A percentile compares a stretch with the other conserved stretches of the same genome.
These are phyloP conservation scores for Trametes gibbosa DNA, from an alignment of 768 basidiomycete species.

Conservation along the genomic window DNA sequence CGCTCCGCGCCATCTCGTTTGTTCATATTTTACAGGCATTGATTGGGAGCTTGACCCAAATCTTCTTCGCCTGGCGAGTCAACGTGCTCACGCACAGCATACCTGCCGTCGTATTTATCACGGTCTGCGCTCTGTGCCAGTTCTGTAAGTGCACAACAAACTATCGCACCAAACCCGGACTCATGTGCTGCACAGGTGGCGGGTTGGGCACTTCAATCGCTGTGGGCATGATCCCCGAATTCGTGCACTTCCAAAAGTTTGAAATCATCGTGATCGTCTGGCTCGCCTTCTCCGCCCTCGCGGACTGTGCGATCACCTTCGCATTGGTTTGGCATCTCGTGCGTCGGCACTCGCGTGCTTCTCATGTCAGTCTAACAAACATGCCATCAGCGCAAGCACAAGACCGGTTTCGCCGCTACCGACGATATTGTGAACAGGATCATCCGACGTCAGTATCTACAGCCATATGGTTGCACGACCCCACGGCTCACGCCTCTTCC, in stretches of 20 bases:
- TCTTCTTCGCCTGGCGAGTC: slow-evolving; percentile 47
- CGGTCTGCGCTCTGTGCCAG: slow-evolving; percentile 26
- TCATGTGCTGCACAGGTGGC: slow-evolving; percentile 26
- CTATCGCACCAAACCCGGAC: not conserved
- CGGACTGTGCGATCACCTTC: slow-evolving; percentile 42
- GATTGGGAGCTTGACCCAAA: slow-evolving; percentile 42
- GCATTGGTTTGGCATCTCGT: slow-evolving; percentile 46
- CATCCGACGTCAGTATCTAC: slow-evolving; percentile 32
- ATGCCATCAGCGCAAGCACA: slow-evolving; percentile 35
- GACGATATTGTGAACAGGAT: slow-evolving; percentile 44
- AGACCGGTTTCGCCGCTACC: slow-evolving; percentile 41
- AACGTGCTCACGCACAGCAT: slow-evolving; percentile 33
- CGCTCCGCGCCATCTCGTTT: too few species aligned
- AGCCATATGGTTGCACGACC: too few species aligned
- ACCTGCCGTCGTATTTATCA: slow-evolving; percentile 28
- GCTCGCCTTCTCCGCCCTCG: slow-evolving; percentile 40
- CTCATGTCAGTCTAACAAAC: not conserved
- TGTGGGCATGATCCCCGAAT: slow-evolving; percentile 32
- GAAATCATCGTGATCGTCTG: slow-evolving; percentile 38
- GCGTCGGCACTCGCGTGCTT: not conserved
- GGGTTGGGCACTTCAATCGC: slow-evolving; percentile 34
- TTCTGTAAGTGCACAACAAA: slow-evolving; percentile 24
- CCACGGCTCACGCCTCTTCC: not conserved
- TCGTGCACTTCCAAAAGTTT: slow-evolving; percentile 33
- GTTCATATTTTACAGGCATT: slow-evolving; percentile 43